Evolutionary conservation across 208 protist genomes (phyloP), one percentile per base, ranked within the genome.

Genomic region (Crithidia thermophila): DNA sequence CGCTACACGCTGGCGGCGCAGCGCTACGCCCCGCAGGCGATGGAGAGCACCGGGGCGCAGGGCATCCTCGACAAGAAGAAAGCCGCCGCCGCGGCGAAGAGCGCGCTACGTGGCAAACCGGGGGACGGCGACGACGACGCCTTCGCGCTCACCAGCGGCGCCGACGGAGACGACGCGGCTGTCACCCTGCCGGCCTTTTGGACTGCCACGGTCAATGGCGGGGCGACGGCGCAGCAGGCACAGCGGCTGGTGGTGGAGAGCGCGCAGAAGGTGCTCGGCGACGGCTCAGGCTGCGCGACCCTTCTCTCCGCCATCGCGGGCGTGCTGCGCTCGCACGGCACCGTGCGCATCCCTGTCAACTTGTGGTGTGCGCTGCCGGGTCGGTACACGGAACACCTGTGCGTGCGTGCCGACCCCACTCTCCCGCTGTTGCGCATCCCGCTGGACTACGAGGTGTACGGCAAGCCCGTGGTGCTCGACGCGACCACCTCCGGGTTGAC

Each of bases 381-480:
- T 8, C 46, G 72, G 16, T 97, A 97, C 66, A 61, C 79, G 53
- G 87, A 94, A 71, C 77, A 49, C 62, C 51, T 97, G 40, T 75
- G 64, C 25, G 71, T 97, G n/a, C 46, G 40, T 16, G 93, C 81
- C 47, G 71, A 72, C 47, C 68, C 75, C 9, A 55, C 61, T 6
- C 63, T 88, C 20, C 78, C 88, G 18, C 68, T 69, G 10, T 61
- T 90, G 45, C 57, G 65, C 3, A 67, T 97, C 11, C 84, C 85
- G 13, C 50, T 97, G 2, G 63, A 63, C 7, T 74, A 78, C 28
- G 81, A 87, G 63, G 84, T 97, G 34, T 72, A 63, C 43, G 91
- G 91, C 39, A 91, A 87, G 56, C 87, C 91, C 14, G 65, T 97
- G 40, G 63, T 97, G 40, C 75, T 94, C 10, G 91, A 97, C 63